Percentiles rank a stretch among this genome's conserved stretches.
Conservation (phyloP, 2,329 filamentous ascomycete genomes). For the Pyricularia grisea region DNA sequence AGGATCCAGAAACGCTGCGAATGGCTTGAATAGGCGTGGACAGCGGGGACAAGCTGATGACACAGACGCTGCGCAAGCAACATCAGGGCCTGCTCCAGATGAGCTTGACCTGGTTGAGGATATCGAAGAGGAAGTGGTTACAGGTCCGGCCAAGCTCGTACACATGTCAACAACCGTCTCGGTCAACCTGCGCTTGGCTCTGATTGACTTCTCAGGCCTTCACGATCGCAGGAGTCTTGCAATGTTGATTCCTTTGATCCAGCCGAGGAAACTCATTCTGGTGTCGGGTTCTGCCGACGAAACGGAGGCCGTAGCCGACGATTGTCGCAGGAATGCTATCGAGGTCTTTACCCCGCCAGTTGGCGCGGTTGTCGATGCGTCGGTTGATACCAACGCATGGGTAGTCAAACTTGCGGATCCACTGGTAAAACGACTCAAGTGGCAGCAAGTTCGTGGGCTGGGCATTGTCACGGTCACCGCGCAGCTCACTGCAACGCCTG, state of each 20-base stretch:
- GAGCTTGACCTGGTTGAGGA: constrained; percentile 52
- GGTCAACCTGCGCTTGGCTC: constrained; percentile 69
- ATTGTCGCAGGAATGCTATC: constrained; percentile 23
- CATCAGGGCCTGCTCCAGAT: constrained; percentile 20
- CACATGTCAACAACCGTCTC: constrained; percentile 53
- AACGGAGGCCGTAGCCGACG: constrained; percentile 62
- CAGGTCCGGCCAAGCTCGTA: constrained; percentile 67
- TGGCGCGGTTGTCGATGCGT: constrained; percentile 74
- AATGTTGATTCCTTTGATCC: constrained; percentile 90
- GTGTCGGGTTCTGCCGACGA: constrained; percentile 73
- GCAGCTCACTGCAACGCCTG: constrained; percentile 35
- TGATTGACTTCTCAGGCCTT: constrained; percentile 83
- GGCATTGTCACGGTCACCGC: constrained; percentile 92
- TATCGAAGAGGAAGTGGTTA: constrained; percentile 35
- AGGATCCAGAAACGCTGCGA: constrained; percentile 21
- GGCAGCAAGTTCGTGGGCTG: constrained; percentile 87
- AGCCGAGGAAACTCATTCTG: constrained; percentile 90
- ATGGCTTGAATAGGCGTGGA: constrained; percentile 49
- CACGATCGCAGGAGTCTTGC: constrained; percentile 91
- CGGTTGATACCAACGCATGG: constrained; percentile 97
- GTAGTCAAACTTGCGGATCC: constrained; percentile 79
- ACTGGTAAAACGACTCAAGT: constrained; percentile 78
- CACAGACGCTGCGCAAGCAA: background rate
- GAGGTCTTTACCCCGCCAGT: constrained; percentile 75
- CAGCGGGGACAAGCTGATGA: constrained; percentile 31